Conservation (phyloP, 2,329 filamentous ascomycete species). For the Pseudogymnoascus sp. region DNA sequence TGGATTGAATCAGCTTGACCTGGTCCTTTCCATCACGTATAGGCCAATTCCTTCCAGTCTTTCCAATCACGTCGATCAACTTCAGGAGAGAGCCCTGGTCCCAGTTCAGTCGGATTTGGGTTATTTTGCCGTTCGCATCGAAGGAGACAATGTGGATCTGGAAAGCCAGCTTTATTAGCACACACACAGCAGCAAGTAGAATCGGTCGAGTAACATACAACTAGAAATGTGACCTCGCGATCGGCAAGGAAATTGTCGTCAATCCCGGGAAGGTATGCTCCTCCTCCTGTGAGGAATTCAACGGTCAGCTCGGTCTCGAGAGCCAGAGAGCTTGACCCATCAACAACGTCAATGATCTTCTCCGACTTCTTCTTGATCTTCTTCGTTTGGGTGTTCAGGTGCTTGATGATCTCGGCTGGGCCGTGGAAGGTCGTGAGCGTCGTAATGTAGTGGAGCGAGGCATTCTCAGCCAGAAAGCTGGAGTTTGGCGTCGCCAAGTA, state of each 20-base stretch:
- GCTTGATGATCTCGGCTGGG: conserved; percentile 70
- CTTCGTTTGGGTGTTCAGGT: conserved; percentile 62
- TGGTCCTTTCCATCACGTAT: conserved; percentile 84
- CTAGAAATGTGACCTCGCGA: conserved; percentile 66
- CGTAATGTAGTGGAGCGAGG: conserved; percentile 78
- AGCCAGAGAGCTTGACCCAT: conserved; percentile 60
- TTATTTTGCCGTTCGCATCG: conserved; percentile 66
- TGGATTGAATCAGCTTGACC: conserved; percentile 62
- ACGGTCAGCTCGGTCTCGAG: conserved; percentile 75
- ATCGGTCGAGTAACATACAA: conserved; percentile 51
- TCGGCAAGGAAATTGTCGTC: conserved; percentile 93
- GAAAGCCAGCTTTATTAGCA: conserved; percentile 15
- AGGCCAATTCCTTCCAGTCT: conserved; percentile 86
- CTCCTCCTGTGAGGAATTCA: conserved; percentile 74
- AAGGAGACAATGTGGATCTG: conserved; percentile 87
- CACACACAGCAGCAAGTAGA: background rate
- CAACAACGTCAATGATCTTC: conserved; percentile 64
- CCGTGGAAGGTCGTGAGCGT: conserved; percentile 70
- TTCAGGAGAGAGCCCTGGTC: conserved; percentile 91
- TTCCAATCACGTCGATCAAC: conserved; percentile 88
- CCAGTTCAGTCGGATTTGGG: conserved; percentile 85
- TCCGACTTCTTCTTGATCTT: conserved; percentile 78
- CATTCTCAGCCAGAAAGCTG: conserved; percentile 54
- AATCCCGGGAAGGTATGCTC: conserved; percentile 76
- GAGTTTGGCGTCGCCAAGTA: conserved; percentile 62